A percentile compares a stretch with the other conserved stretches of the same genome.
Conservation (phyloP, 2,329 filamentous ascomycete species). For the Lithohypha guttulata region DNA sequence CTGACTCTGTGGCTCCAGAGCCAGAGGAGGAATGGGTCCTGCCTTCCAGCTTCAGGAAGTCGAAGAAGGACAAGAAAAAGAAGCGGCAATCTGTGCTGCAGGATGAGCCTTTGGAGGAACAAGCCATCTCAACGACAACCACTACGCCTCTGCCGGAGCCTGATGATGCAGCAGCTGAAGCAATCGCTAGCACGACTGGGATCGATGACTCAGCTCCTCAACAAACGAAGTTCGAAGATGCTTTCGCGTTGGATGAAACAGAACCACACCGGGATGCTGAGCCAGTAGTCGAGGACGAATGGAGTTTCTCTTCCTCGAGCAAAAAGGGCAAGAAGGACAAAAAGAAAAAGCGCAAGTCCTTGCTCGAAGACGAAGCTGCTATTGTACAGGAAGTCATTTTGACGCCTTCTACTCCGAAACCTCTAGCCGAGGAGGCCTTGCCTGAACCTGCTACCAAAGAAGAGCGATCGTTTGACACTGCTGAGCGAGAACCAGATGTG, state of each 20-base stretch:
- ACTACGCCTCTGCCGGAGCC: not conserved
- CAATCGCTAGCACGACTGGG: not conserved
- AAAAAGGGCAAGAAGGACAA: slow-evolving; percentile 22
- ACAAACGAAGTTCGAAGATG: too few relatives aligned
- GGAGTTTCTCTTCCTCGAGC: not conserved
- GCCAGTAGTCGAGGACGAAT: slow-evolving; percentile 4
- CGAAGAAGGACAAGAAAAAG: slow-evolving; percentile 14
- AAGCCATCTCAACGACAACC: too few relatives aligned
- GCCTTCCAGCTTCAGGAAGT: slow-evolving; percentile 5
- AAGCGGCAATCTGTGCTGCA: slow-evolving; percentile 4
- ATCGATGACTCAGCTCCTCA: too few relatives aligned
- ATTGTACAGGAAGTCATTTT: too few relatives aligned
- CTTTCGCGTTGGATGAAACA: too few relatives aligned
- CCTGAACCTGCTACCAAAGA: not conserved
- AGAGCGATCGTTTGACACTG: not conserved
- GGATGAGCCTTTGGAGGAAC: not conserved
- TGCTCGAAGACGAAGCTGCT: not conserved
- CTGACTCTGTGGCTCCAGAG: too few relatives aligned
- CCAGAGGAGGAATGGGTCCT: slow-evolving; percentile 5
- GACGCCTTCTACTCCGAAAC: not conserved
- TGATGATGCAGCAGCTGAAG: not conserved
- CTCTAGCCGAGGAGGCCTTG: not conserved
- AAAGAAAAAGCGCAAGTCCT: slow-evolving; percentile 16
- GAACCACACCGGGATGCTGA: too few relatives aligned
- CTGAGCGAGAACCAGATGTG: too few relatives aligned